Percentiles rank a stretch among this genome's conserved stretches.
Evolutionary conservation across 768 basidiomycete species (phyloP).

Genomic region (Russula ochroleuca): DNA sequence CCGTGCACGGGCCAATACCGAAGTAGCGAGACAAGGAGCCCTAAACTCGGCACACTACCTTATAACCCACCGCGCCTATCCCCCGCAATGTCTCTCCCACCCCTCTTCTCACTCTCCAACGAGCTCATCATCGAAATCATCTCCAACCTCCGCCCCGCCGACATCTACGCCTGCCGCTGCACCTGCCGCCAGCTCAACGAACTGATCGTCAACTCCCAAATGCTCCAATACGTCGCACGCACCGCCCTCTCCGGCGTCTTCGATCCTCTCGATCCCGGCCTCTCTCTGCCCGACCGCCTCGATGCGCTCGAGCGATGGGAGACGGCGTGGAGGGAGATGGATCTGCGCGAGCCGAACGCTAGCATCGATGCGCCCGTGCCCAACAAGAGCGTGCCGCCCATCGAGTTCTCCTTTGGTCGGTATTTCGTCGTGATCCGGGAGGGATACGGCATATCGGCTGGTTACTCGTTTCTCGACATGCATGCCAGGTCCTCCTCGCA

Average conservation of each 20-base stretch:
- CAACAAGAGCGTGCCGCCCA: background rate
- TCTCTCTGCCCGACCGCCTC: constrained; percentile 7
- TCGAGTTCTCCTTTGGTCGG: constrained; percentile 16
- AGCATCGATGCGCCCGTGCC: constrained; percentile 1
- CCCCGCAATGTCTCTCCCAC: constrained; percentile 3
- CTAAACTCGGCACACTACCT: background rate
- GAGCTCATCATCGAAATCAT: constrained; percentile 15
- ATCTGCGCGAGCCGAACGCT: background rate
- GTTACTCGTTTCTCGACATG: constrained; percentile 20
- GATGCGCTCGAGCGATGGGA: constrained; percentile 6
- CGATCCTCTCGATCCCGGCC: constrained; percentile 14
- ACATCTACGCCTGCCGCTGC: background rate
- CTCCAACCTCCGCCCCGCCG: constrained; percentile 2
- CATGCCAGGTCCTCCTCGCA: background rate
- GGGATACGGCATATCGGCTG: constrained; percentile 7
- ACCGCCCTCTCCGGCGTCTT: constrained; percentile 20
- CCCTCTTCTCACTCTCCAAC: constrained; percentile 14
- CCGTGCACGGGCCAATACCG: background rate
- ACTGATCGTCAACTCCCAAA: background rate
- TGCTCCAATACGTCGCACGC: constrained; percentile 9
- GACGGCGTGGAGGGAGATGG: background rate
- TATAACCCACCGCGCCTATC: background rate
- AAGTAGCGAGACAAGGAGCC: background rate
- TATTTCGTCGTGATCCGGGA: constrained; percentile 19
- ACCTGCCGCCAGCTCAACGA: constrained; percentile 8